Evolutionary conservation across 108 stramenopile genomes (phyloP).

Genomic region (Schizochytrium sp.): DNA sequence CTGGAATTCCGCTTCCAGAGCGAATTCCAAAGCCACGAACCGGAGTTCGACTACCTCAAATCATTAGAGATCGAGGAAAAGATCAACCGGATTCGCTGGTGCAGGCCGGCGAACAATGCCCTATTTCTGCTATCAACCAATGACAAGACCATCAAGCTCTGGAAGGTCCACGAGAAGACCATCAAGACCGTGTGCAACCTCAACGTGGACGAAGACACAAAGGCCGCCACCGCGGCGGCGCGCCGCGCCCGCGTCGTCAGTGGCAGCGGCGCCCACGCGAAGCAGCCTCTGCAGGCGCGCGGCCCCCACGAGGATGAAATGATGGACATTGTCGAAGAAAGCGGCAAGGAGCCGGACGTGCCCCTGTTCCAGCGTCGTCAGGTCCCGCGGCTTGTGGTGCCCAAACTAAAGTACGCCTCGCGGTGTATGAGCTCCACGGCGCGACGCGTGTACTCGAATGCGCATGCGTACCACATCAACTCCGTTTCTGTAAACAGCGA

Average conservation of each 20-base stretch:
- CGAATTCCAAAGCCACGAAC: slow-evolving; percentile 60
- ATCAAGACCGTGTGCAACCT: background rate
- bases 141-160: slow-evolving; percentile 59
- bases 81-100: slow-evolving; percentile 61
- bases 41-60: slow-evolving; percentile 63
- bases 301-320: background rate
- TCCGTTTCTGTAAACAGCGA: slow-evolving; percentile 45
- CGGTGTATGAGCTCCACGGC: slow-evolving; percentile 25
- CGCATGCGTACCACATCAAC: slow-evolving; percentile 67
- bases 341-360: slow-evolving; percentile 7
- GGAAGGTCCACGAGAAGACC: slow-evolving; percentile 41
- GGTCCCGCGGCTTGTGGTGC: slow-evolving; percentile 21
- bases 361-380: background rate
- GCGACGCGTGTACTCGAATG: slow-evolving; percentile 47
- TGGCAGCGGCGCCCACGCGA: background rate
- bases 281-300: background rate
- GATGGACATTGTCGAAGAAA: slow-evolving; percentile 14
- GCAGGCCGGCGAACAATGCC: slow-evolving; percentile 30
- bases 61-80: slow-evolving; percentile 61
- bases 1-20: slow-evolving; percentile 38
- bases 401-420: slow-evolving; percentile 16
- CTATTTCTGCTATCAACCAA: slow-evolving; percentile 50
- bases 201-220: background rate
- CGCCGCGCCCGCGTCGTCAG: background rate
- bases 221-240: background rate